Percentiles rank a stretch among this genome's conserved stretches.
phyloP scores from a whole-genome alignment of 2,329 filamentous ascomycete genomes.

The Pseudopyricularia javanii region DNA sequence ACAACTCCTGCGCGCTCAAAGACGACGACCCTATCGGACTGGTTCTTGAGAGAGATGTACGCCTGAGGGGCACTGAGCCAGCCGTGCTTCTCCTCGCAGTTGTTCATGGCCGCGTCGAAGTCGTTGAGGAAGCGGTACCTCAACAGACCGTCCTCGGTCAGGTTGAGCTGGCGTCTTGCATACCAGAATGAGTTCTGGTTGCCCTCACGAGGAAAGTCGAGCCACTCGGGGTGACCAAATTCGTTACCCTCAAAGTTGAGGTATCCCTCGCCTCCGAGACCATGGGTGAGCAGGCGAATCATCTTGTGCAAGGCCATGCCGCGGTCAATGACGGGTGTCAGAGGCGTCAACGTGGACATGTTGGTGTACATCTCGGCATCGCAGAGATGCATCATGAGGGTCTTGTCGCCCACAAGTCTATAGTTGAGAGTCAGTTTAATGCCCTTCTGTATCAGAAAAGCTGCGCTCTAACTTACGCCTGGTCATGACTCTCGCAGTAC shows the following conservation, averaged over 20 bases:
- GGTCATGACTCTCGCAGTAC: conserved; percentile 93
- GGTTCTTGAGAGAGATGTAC: conserved; percentile 88
- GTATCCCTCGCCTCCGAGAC: conserved; percentile 87
- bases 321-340: conserved; percentile 80
- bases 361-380: conserved; percentile 96
- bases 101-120: conserved; percentile 88
- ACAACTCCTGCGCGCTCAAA: conserved; percentile 86
- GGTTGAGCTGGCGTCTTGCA: conserved; percentile 82
- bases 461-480: conserved; percentile 56
- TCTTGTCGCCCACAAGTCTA: conserved; percentile 91
- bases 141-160: conserved; percentile 73
- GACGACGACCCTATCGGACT: conserved; percentile 85
- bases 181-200: conserved; percentile 94
- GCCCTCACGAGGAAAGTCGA: conserved; percentile 90
- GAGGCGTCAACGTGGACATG: conserved; percentile 77
- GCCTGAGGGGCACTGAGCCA: conserved; percentile 82
- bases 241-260: conserved; percentile 99
- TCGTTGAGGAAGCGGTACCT: conserved; percentile 88
- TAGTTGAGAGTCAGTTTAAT: neutral
- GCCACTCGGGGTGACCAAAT: conserved; percentile 97
- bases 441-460: neutral
- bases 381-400: conserved; percentile 94
- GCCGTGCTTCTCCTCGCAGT: conserved; percentile 74
- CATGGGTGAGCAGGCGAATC: conserved; percentile 88
- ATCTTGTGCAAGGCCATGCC: conserved; percentile 94